Evolutionary conservation across 164 flowering plant species (phyloP).

Genomic region (Euptelea pleiosperma): DNA sequence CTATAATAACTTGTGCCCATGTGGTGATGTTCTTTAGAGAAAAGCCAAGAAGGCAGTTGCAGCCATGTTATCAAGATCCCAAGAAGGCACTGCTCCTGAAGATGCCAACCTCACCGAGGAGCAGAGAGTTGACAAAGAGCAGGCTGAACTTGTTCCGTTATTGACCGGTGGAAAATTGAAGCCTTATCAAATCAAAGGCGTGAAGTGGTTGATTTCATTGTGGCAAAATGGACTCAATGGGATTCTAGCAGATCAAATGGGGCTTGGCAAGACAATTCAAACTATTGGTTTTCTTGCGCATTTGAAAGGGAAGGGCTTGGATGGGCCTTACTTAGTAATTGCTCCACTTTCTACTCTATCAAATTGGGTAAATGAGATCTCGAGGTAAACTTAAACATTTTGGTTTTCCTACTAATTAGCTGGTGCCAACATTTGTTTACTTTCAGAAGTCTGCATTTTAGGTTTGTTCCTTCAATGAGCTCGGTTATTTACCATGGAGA

Average conservation of each 20-base stretch:
- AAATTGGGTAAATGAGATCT: constrained; percentile 80
- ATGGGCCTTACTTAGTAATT: constrained; percentile 91
- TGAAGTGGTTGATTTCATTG: constrained; percentile 91
- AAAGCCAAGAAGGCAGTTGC: constrained; percentile 85
- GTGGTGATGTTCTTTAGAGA: constrained; percentile 31
- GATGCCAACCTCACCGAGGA: constrained; percentile 60
- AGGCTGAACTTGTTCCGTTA: constrained; percentile 66
- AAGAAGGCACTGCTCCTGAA: constrained; percentile 41
- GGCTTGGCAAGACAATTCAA: constrained; percentile 97
- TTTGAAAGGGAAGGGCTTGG: constrained; percentile 82
- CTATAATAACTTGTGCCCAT: neutral
- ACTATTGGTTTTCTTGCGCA: constrained; percentile 94
- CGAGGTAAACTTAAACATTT: constrained; percentile 44
- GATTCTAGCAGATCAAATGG: constrained; percentile 99
- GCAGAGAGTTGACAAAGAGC: constrained; percentile 70
- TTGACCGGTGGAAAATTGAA: constrained; percentile 84
- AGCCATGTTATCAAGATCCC: constrained; percentile 71
- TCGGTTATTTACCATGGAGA: constrained; percentile 85
- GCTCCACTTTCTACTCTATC: constrained; percentile 97
- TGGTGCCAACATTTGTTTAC: neutral
- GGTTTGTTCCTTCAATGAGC: constrained; percentile 76
- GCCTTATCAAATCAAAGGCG: constrained; percentile 82
- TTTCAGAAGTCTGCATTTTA: constrained; percentile 18
- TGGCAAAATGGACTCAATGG: constrained; percentile 99
- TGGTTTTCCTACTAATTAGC: neutral